phyloP scores from a whole-genome alignment of 2,329 filamentous ascomycete genomes.

The Colletotrichum sp. region DNA sequence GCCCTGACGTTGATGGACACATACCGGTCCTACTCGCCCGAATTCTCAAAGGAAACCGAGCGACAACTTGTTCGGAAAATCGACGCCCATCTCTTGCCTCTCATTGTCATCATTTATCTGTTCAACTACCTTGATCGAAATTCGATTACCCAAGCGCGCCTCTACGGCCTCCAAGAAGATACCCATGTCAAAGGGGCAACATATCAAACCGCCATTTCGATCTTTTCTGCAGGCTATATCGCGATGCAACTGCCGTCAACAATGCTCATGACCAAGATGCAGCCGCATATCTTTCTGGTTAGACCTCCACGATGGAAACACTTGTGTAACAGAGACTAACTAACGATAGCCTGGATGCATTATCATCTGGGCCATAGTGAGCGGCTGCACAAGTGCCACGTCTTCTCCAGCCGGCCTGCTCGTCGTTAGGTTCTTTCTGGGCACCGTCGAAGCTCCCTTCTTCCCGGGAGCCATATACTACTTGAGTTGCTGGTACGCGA shows the following conservation, averaged over 20 bases:
- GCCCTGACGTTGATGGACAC: neutral
- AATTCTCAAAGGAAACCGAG: conserved; percentile 19
- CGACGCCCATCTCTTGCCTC: conserved; percentile 42
- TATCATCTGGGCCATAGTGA: conserved; percentile 26
- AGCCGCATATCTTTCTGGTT: conserved; percentile 48
- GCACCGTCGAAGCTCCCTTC: conserved; percentile 27
- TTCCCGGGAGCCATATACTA: conserved; percentile 54
- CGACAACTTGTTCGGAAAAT: conserved; percentile 39
- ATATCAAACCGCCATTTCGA: conserved; percentile 38
- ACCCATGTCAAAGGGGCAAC: neutral
- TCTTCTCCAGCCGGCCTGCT: conserved; percentile 13
- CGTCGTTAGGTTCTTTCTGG: conserved; percentile 32
- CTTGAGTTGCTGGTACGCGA: conserved; percentile 70
- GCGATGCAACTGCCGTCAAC: conserved; percentile 39
- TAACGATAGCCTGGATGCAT: neutral
- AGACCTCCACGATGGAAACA: conserved; percentile 22
- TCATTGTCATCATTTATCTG: conserved; percentile 58
- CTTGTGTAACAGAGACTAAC: neutral
- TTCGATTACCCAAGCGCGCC: neutral
- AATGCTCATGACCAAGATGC: conserved; percentile 31
- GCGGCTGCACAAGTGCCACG: conserved; percentile 23
- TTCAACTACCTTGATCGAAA: conserved; percentile 31
- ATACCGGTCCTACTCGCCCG: neutral
- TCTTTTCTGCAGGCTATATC: conserved; percentile 38
- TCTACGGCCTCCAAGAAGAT: neutral